Conservation (phyloP, 352 stramenopile genomes). For the Phytophthora capsici region DNA sequence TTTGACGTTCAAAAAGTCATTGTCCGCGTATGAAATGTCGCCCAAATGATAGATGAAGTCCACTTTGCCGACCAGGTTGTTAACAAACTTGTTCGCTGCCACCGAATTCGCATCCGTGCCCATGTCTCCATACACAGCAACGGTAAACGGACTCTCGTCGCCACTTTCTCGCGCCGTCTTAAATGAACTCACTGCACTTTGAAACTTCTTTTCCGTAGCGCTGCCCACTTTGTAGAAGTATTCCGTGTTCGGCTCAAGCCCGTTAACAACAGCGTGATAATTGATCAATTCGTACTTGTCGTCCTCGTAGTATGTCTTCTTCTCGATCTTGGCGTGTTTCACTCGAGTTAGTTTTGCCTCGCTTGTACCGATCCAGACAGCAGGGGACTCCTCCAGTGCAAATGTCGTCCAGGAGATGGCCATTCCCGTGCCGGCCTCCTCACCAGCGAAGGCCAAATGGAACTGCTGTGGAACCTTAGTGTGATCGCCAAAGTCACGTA, state of each 20-base stretch:
- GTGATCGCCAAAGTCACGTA: not conserved
- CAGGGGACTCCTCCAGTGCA: not conserved
- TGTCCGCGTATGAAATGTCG: not conserved
- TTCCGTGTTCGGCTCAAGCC: constrained; percentile 39
- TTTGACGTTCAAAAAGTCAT: not conserved
- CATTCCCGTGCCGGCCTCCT: not conserved
- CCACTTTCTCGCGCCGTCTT: too few species aligned
- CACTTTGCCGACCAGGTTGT: too few species aligned
- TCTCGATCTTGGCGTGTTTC: constrained; percentile 18
- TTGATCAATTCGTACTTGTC: constrained; percentile 51
- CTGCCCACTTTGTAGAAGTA: constrained; percentile 45
- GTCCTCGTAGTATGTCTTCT: constrained; percentile 50
- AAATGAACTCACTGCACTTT: too few species aligned
- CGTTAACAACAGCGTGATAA: constrained; percentile 50
- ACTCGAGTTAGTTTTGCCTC: constrained; percentile 5
- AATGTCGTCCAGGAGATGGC: not conserved
- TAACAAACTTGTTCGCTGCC: too few species aligned
- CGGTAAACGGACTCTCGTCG: too few species aligned
- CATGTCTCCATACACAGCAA: too few species aligned
- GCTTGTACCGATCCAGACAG: constrained; percentile 43
- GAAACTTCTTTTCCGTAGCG: not conserved
- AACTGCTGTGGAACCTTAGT: not conserved
- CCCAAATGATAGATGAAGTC: not conserved
- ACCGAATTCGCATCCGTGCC: too few species aligned
- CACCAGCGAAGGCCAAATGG: not conserved